Conservation (phyloP, 768 basidiomycete genomes). For the Terana coerulea region DNA sequence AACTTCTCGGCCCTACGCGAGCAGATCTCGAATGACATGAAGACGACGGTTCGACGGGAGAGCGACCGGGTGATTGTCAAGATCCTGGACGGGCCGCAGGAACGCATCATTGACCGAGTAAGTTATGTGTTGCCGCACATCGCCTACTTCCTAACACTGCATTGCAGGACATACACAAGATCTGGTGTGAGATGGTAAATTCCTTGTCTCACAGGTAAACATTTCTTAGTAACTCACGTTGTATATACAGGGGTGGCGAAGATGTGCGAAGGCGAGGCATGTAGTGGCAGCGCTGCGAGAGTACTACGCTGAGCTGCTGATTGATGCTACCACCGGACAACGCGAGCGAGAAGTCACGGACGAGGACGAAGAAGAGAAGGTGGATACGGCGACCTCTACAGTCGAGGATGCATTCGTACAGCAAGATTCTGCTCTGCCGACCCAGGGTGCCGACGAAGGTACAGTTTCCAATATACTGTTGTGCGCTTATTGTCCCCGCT, state of each 20-base stretch:
- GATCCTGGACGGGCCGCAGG: slow-evolving; percentile 17
- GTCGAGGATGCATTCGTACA: background rate
- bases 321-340: background rate
- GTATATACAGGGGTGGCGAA: slow-evolving; percentile 17
- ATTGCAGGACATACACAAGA: slow-evolving; percentile 13
- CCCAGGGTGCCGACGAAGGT: too few relatives aligned
- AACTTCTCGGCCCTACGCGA: slow-evolving; percentile 6
- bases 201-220: background rate
- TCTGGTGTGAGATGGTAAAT: slow-evolving; percentile 19
- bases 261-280: slow-evolving; percentile 19
- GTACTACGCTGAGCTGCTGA: slow-evolving; percentile 12
- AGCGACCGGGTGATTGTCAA: slow-evolving; percentile 19
- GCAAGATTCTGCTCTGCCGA: too few relatives aligned
- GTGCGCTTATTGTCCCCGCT: too few relatives aligned
- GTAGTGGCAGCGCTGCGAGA: slow-evolving; percentile 20
- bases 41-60: slow-evolving; percentile 1
- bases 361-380: background rate
- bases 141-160: background rate
- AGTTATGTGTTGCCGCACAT: background rate
- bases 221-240: background rate
- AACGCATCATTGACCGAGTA: slow-evolving; percentile 18
- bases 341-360: background rate
- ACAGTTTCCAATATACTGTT: too few relatives aligned
- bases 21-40: background rate
- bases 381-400: background rate